Evolutionary conservation across 768 basidiomycete genomes (phyloP).

Genomic region (Russula olivacea): DNA sequence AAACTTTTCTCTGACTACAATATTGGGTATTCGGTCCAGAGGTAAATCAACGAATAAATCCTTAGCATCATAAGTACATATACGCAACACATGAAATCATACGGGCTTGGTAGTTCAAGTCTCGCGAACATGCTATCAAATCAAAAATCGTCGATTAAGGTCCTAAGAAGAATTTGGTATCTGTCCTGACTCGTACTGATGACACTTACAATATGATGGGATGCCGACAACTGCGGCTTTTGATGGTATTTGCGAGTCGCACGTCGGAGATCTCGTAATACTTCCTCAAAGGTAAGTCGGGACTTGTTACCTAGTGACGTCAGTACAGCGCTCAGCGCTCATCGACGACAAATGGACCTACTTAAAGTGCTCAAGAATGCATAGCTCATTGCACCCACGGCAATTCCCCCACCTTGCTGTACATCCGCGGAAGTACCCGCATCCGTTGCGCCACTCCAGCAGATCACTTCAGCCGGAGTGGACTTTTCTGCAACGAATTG

Average conservation of each 20-base stretch:
- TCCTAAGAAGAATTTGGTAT: constrained; percentile 4
- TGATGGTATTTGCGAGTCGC: constrained; percentile 23
- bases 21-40: neutral
- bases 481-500: constrained; percentile 9
- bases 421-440: constrained; percentile 16
- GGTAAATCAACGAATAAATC: constrained; percentile 2
- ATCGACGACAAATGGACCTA: neutral
- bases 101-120: neutral
- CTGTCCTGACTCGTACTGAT: neutral
- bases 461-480: constrained; percentile 24
- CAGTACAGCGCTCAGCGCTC: neutral
- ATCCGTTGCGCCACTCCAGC: constrained; percentile 26
- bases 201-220: constrained; percentile 23
- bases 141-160: constrained; percentile 12
- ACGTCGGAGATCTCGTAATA: constrained; percentile 20
- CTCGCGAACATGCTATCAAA: constrained; percentile 3
- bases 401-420: constrained; percentile 8
- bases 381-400: constrained; percentile 26
- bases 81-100: constrained; percentile 5
- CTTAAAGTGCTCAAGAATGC: constrained; percentile 23
- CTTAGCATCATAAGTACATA: constrained; percentile 9
- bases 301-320: constrained; percentile 18
- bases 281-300: constrained; percentile 20
- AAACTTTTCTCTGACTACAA: neutral
- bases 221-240: constrained; percentile 24